Base-by-base conservation (phyloP, 1,139 yeast species). In the Pichia sp. region DNA sequence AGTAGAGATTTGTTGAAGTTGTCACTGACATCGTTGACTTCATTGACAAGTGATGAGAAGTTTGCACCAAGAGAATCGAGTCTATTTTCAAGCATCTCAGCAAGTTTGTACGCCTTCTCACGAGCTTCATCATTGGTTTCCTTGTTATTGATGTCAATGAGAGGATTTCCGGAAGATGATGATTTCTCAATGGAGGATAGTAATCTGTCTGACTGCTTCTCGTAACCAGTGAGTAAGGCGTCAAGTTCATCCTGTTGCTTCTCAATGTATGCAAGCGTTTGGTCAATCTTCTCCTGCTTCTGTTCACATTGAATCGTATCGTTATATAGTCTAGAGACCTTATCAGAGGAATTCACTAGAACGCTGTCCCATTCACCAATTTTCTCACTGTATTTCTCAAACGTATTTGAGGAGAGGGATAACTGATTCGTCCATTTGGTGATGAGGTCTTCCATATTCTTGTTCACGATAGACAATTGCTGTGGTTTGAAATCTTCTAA, bases 191-290 rank as follows among this genome's bases (percentile, higher is more conserved):
- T 45, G 5, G 58, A 49, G 3, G 53, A 46, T 28, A 58, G 38
- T 13, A 58, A 36, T 9, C 48, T 41, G 34, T 85, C 88, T 0
- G 94, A 91, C 57, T 86, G 95, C 43, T 69, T 73, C 58, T 91
- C 98, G 53, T 88, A 88, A 45, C 79, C 81, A 48, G 83, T 86
- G 45, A 91, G 71, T 48, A 91, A 69, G 20, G 74, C 68, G 45
- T 88, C 97, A 37, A 91, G 66, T 53, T 91, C 98, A 45, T 83
- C 86, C 55, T 93, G 98, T 55, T 93, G 98, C 49, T 82, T 77
- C 53, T 84, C 94, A 33, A 91, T 84, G 55, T 87, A 88, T 36
- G 78, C 67, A 38, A 93, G 64, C 35, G 87, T 81, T 57, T 87
- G 96, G 50, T 93, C 97, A 35, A 91, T 80, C 49, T 81, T 84